Evolutionary conservation across 2,329 filamentous ascomycete genomes (phyloP), one percentile per base, ranked within the genome.

Genomic region (Beauveria varroae): DNA sequence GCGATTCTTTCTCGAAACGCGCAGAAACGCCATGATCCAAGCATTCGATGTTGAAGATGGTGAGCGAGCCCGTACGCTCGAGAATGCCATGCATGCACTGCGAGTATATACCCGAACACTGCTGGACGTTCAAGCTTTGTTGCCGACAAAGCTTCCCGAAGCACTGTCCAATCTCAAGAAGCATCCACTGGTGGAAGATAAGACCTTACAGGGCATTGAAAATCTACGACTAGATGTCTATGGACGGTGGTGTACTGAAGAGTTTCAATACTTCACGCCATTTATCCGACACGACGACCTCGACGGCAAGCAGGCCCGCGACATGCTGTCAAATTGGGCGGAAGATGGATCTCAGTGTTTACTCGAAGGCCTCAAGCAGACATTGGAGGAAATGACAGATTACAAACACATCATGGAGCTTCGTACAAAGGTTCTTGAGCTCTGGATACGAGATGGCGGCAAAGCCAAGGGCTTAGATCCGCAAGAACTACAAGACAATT

Each of bases 251-350:
- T 89, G 95, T 64, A 83, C 89, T 20, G 86, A 92, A 8, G 91
- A 96, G 63, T 89, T 96, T 47, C 85, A 84, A 52, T 89, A 88
- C 65, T 97, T 96, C 70, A 93, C 87, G 1, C 93, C 93, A 0
- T 96, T 91, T 76, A 89, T 96, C 41, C 86, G 90, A 34, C 87
- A 96, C 67, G 90, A 93, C 65, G 89, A 95, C 65, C 73, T 90
- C 5, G 82, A 86, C 26, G 84, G 81, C 22, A 74, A 78, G 26
- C 81, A 86, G 63, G 83, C 84, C 1, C 79, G 81, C 47, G 81
- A 84, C 2, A 84, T 84, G 72, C 79, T 91, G 16, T 80, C 79
- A 24, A 71, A 70, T 30, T 93, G 89, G 89, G 85, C 86, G 0
- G 79, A 79, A 56, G 79, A 81, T 56, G 86, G 85, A 1, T 82